These are phyloP conservation scores for Coriolopsis trogii DNA, from an alignment of 1,284 basidiomycete species.

Conservation along the genomic window DNA sequence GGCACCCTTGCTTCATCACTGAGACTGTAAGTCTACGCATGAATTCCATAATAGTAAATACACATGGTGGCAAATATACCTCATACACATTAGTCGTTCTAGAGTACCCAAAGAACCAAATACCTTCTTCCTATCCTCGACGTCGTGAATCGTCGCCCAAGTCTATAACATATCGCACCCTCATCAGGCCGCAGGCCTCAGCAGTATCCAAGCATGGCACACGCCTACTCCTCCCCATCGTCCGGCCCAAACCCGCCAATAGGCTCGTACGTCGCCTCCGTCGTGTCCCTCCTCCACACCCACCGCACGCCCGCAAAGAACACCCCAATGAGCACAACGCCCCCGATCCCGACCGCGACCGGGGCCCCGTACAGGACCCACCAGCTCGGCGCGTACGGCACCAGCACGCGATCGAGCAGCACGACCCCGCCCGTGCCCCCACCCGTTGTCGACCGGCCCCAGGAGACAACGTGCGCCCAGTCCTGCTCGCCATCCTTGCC, in stretches of 20 bases:
- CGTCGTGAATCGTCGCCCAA: too few species aligned
- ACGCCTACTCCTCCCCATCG: conserved; percentile 46
- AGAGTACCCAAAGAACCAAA: background rate
- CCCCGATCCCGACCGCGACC: conserved; percentile 54
- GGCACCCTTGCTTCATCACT: too few species aligned
- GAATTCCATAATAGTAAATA: conserved; percentile 6
- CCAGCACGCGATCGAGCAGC: conserved; percentile 81
- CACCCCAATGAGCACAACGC: conserved; percentile 57
- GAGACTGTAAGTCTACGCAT: too few species aligned
- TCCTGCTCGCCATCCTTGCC: conserved; percentile 73
- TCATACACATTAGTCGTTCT: conserved; percentile 18
- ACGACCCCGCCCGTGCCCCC: conserved; percentile 83
- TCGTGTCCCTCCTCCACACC: conserved; percentile 72
- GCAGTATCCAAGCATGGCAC: background rate
- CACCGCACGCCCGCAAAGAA: conserved; percentile 74
- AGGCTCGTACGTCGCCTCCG: conserved; percentile 85
- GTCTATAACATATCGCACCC: conserved; percentile 6
- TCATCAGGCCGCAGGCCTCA: background rate
- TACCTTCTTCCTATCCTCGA: background rate
- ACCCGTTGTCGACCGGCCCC: conserved; percentile 81
- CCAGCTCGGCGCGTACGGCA: conserved; percentile 88
- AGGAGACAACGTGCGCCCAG: conserved; percentile 77
- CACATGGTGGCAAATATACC: conserved; percentile 8
- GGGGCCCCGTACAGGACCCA: conserved; percentile 74
- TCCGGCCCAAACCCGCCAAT: conserved; percentile 74